Evolutionary conservation across 2,329 filamentous ascomycete genomes (phyloP), one percentile per base, ranked within the genome.

Genomic region (Botrytis squamosa): DNA sequence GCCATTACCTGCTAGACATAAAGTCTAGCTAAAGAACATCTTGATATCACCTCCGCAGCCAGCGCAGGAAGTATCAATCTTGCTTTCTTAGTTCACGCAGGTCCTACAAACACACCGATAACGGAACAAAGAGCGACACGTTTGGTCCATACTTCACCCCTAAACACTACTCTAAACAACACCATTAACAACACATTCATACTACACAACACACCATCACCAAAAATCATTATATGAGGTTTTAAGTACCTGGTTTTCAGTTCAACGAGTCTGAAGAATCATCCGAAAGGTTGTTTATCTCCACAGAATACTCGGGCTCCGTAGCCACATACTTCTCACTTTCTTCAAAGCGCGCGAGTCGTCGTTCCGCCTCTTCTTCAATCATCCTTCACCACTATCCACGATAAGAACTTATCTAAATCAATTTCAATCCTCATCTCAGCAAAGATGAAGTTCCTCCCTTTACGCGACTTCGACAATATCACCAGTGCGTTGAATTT

Each of bases 401-500:
- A 80, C 78, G 75, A 78, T 74, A 78, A 77, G 70, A 76, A 74
- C 49, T 75, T n/a, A 76, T 75, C 76, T 71, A 78, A 78, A 76
- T 67, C n/a, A 5, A 44, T 29, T 59, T 33, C 4, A 0, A 75
- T 74, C 70, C 75, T 77, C 78, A 77, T 78, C 36, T 76, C 64
- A 55, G 72, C 71, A 59, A 79, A 75, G 75, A 81, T 82, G 81
- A 82, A 99, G 95, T 99, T 97, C 84, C 88, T 99, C 80, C 94
- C 95, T 75, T 89, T 97, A 76, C 91, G 91, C 83, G 93, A 97
- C 78, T 95, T 98, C 81, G 95, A 98, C 83, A 90, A 92, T 83
- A 93, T 98, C 78, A 95, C 94, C 75, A 92, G 92, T 84, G 93
- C 95, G 76, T 90, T 99, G 81, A 98, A 97, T 82, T 98, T 98